These are phyloP conservation scores for Aegilops umbellulata DNA, from an alignment of 176 grass and related monocot genomes.

Conservation along the genomic window DNA sequence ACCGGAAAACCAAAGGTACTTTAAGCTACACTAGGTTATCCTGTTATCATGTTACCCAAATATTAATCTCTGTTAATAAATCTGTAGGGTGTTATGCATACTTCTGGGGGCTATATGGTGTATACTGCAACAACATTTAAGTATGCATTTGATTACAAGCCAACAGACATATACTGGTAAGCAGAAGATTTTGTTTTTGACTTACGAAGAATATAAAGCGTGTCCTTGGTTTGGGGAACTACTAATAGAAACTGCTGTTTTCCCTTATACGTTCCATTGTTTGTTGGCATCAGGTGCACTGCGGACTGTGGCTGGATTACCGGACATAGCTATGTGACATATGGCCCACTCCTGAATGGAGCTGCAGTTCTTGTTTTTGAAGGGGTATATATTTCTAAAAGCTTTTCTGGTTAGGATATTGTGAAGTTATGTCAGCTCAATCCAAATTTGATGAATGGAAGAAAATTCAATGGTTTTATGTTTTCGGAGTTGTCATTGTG, in stretches of 20 bases:
- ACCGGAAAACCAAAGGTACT: constrained; percentile 96
- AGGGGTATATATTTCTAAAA: constrained; percentile 61
- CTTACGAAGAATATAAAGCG: neutral
- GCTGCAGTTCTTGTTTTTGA: constrained; percentile 75
- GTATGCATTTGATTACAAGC: constrained; percentile 98
- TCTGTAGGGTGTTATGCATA: constrained; percentile 89
- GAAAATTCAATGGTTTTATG: neutral
- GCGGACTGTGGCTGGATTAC: constrained; percentile 94
- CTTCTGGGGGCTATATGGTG: constrained; percentile 96
- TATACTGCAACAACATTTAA: constrained; percentile 98
- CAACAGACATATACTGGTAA: constrained; percentile 94
- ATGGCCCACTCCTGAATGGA: constrained; percentile 86
- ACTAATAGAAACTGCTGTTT: neutral
- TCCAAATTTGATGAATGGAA: constrained; percentile 4
- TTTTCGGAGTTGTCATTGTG: neutral
- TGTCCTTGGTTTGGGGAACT: constrained; percentile 3
- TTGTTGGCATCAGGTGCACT: constrained; percentile 66
- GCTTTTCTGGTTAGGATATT: neutral
- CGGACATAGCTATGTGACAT: constrained; percentile 83
- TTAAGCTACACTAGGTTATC: constrained; percentile 15
- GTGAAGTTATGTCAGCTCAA: neutral
- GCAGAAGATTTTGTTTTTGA: constrained; percentile 8
- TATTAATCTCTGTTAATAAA: constrained; percentile 38
- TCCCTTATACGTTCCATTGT: constrained; percentile 17
- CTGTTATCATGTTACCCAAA: neutral